These are phyloP conservation scores for Lagerstroemia speciosa DNA, from an alignment of 345 rosid genomes.

Conservation along the genomic window DNA sequence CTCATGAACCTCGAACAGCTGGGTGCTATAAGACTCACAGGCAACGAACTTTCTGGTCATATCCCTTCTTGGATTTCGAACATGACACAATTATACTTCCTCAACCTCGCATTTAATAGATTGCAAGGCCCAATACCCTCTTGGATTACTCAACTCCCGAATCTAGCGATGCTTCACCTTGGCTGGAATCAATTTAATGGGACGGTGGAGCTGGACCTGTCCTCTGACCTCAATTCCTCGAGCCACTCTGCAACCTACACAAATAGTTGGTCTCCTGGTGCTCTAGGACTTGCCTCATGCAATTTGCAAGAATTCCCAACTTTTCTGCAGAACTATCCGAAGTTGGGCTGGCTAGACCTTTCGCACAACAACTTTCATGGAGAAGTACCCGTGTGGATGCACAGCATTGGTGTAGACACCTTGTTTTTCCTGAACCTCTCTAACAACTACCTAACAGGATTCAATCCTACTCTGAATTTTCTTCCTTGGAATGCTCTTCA, in stretches of 20 bases:
- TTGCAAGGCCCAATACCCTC: conserved; percentile 14
- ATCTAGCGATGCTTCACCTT: not conserved
- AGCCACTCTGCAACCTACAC: conserved; percentile 1
- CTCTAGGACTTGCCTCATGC: conserved; percentile 9
- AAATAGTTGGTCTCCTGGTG: not conserved
- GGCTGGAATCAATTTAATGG: conserved; percentile 6
- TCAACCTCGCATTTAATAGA: not conserved
- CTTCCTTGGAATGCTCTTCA: not conserved
- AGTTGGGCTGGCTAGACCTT: not conserved
- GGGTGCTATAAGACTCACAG: fast-evolving
- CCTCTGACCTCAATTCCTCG: not conserved
- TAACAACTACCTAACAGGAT: conserved; percentile 9
- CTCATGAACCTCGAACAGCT: conserved; percentile 10
- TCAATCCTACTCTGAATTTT: not conserved
- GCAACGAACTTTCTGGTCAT: conserved; percentile 5
- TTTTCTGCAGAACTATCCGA: conserved; percentile 8
- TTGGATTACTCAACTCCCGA: conserved; percentile 9
- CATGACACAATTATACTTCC: not conserved
- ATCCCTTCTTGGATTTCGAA: conserved; percentile 8
- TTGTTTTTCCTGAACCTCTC: not conserved
- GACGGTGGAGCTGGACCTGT: not conserved
- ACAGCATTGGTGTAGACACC: not conserved
- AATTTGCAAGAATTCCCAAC: conserved; percentile 9
- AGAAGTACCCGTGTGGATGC: conserved; percentile 15
- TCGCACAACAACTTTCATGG: conserved; percentile 7